Conservation (phyloP, 257 asterid genomes). For the Przewalskia tangutica region DNA sequence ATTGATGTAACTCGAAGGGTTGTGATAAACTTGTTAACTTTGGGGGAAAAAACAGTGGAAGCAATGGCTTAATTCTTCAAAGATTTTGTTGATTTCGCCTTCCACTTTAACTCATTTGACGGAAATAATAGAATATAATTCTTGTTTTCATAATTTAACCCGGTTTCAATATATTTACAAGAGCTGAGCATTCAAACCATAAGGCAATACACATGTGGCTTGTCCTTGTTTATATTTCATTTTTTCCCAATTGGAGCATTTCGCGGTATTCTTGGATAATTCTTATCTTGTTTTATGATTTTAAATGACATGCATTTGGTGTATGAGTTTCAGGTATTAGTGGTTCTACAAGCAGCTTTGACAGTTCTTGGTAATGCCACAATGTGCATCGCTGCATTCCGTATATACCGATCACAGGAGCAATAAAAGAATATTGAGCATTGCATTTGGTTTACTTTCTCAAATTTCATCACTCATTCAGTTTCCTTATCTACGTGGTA, state of each 20-base stretch:
- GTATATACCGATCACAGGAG: conserved; percentile 54
- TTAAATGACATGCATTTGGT: background rate
- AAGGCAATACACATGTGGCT: background rate
- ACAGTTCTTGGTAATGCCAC: conserved; percentile 78
- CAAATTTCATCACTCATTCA: background rate
- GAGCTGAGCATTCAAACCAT: background rate
- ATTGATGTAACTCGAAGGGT: background rate
- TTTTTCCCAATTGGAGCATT: background rate
- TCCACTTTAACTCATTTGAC: background rate
- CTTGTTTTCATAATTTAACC: background rate
- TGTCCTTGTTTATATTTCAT: no score
- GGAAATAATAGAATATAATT: background rate
- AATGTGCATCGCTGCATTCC: conserved; percentile 93
- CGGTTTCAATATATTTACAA: background rate
- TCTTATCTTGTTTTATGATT: background rate
- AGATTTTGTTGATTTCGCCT: background rate
- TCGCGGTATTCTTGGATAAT: background rate
- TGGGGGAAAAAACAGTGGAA: background rate
- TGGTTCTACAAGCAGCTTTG: conserved; percentile 93
- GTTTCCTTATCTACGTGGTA: background rate
- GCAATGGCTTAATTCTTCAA: background rate
- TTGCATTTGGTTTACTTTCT: background rate
- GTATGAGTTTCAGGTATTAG: conserved; percentile 44
- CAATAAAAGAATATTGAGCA: conserved; percentile 33
- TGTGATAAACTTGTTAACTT: background rate